Evolutionary conservation across 2,329 filamentous ascomycete species (phyloP).

Genomic region (Fusarium citri): DNA sequence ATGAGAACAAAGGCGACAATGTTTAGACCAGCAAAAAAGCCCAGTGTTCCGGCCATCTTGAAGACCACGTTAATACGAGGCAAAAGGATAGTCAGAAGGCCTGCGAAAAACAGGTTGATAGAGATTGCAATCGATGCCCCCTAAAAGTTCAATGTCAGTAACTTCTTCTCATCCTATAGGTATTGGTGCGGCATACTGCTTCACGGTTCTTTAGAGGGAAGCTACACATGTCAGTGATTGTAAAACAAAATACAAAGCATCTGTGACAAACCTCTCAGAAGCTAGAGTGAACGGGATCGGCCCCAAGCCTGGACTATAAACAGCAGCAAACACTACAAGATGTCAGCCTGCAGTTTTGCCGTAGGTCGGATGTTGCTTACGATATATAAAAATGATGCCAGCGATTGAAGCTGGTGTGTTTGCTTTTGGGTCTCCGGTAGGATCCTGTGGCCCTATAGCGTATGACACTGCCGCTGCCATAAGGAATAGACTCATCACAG

Average conservation of each 20-base stretch:
- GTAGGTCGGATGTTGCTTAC: background rate
- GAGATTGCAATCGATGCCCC: conserved; percentile 61
- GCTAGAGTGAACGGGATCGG: conserved; percentile 64
- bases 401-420: conserved; percentile 3
- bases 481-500: conserved; percentile 52
- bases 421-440: conserved; percentile 16
- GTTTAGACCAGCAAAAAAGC: conserved; percentile 60
- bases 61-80: conserved; percentile 46
- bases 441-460: conserved; percentile 6
- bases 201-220: conserved; percentile 63
- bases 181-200: conserved; percentile 43
- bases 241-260: accelerated
- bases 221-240: conserved; percentile 33
- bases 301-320: conserved; percentile 55
- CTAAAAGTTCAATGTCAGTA: conserved; percentile 41
- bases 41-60: conserved; percentile 51
- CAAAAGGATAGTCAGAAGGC: conserved; percentile 58
- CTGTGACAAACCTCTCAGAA: conserved; percentile 51
- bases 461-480: conserved; percentile 28
- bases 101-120: conserved; percentile 61
- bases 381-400: conserved; percentile 35
- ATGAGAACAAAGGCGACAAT: conserved; percentile 58
- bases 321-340: conserved; percentile 53
- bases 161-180: accelerated
- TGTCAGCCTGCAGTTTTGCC: background rate